A percentile compares a stretch with the other conserved stretches of the same genome.
phyloP scores from a whole-genome alignment of 495 filamentous ascomycete species.

The Penicillium cinerascens region DNA sequence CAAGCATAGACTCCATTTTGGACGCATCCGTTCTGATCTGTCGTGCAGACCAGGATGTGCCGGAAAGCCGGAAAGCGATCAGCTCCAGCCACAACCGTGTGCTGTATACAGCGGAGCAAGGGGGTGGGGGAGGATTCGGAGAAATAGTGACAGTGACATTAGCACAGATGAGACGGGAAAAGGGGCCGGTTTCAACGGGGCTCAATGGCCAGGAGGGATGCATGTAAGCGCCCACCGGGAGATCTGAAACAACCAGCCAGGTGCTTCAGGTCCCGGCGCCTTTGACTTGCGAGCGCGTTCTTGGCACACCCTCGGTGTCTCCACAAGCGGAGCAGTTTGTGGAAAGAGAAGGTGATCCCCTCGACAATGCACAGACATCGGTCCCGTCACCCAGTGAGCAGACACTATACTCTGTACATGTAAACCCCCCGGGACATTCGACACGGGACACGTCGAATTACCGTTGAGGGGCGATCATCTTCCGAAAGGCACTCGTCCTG shows the following conservation, averaged over 20 bases:
- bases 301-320: constrained; percentile 13
- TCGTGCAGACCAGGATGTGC: constrained; percentile 6
- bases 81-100: constrained; percentile 18
- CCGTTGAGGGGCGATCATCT: not conserved
- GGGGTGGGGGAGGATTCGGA: constrained; percentile 13
- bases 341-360: constrained; percentile 15
- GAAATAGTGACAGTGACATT: constrained; percentile 10
- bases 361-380: constrained; percentile 9
- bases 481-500: constrained; percentile 1
- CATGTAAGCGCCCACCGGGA: constrained; percentile 32
- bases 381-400: constrained; percentile 14
- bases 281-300: constrained; percentile 23
- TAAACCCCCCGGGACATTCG: too few relatives aligned
- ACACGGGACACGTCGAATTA: not conserved
- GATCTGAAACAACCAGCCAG: constrained; percentile 31
- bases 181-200: constrained; percentile 2
- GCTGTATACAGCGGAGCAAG: constrained; percentile 1
- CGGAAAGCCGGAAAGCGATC: constrained; percentile 5
- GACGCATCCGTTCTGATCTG: constrained; percentile 18
- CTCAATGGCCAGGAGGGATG: constrained; percentile 28
- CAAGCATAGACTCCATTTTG: not conserved
- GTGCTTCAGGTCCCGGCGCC: constrained; percentile 35
- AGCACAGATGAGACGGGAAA: not conserved
- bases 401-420: too few relatives aligned
- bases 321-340: not conserved